Evolutionary conservation across 2,329 filamentous ascomycete species (phyloP).

Genomic region (Cadophora luteo-olivacea): DNA sequence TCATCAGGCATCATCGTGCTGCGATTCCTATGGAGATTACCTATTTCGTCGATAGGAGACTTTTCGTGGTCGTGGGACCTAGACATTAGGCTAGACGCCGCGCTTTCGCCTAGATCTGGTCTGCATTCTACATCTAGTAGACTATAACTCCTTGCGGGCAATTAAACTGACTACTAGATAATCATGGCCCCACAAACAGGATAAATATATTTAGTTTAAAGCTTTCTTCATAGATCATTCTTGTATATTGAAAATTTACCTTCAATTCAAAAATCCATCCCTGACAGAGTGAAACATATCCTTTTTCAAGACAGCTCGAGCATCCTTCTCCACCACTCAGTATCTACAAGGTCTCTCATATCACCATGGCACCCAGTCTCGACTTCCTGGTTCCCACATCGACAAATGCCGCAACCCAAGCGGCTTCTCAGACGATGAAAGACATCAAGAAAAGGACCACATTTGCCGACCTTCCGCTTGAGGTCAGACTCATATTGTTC

Average conservation of each 20-base stretch:
- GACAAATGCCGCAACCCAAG: not conserved
- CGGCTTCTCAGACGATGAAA: not conserved
- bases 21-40: too few relatives aligned
- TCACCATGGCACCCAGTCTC: not conserved
- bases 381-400: not conserved
- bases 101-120: not conserved
- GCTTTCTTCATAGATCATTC: not conserved
- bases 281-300: too few relatives aligned
- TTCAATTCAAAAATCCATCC: too few relatives aligned
- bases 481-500: not conserved
- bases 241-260: not conserved
- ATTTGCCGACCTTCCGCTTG: not conserved
- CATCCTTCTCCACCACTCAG: too few relatives aligned
- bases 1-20: too few relatives aligned
- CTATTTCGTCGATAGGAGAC: not conserved
- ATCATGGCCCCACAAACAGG: too few relatives aligned
- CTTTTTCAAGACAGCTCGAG: too few relatives aligned
- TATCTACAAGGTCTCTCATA: too few relatives aligned
- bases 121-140: not conserved
- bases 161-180: too few relatives aligned
- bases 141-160: too few relatives aligned
- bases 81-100: not conserved
- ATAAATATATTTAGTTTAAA: too few relatives aligned
- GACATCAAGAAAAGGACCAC: not conserved
- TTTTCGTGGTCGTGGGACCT: not conserved